Conservation (phyloP, 495 filamentous ascomycete genomes). For the Lasiosphaeria hispida region DNA sequence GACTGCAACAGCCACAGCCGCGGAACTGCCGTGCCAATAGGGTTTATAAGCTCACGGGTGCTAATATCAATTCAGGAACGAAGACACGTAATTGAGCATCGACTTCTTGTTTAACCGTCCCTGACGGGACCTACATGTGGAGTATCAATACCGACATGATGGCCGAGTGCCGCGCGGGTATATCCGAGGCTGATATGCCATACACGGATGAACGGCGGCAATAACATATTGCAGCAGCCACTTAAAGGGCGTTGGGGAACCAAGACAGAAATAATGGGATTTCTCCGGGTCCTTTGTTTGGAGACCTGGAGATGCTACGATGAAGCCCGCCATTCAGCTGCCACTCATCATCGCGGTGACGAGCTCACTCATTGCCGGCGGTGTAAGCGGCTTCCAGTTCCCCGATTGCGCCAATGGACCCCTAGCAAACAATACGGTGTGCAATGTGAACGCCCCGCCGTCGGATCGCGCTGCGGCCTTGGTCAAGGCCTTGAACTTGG, state of each 20-base stretch:
- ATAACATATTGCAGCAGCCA: no score
- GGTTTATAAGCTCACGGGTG: neutral
- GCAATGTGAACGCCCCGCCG: constrained; percentile 44
- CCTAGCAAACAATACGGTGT: constrained; percentile 42
- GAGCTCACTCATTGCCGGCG: no score
- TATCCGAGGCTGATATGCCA: neutral
- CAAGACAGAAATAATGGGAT: neutral
- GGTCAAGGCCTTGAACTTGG: constrained; percentile 36
- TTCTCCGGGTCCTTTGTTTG: constrained; percentile 11
- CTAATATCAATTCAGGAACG: neutral
- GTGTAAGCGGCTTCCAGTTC: no score
- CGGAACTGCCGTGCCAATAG: constrained; percentile 1
- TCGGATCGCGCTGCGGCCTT: constrained; percentile 44
- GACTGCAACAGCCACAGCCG: neutral
- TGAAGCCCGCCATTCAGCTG: no score
- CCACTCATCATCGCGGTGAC: no score
- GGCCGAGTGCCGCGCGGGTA: neutral
- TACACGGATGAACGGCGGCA: no score
- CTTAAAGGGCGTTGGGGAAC: no score
- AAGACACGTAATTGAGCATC: no score
- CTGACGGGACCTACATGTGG: no score
- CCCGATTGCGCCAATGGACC: constrained; percentile 38
- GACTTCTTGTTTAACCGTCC: no score
- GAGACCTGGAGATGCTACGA: no score
- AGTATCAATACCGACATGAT: neutral